Conservation (phyloP, 2,329 filamentous ascomycete genomes). For the Talaromyces sp. region DNA sequence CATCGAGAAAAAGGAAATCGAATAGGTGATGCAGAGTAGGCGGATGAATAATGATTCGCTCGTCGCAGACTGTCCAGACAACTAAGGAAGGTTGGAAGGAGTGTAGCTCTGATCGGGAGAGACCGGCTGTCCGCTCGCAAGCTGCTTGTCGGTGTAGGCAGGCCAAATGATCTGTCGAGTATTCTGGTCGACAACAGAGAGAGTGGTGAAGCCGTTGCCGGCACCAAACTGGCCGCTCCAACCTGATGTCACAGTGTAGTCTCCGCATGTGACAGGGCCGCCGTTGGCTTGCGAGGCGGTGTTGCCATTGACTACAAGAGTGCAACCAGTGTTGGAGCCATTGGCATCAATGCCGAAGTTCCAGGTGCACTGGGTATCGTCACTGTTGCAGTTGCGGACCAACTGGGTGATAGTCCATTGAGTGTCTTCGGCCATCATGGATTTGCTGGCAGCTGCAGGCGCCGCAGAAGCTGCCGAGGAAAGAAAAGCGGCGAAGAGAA, state of each 20-base stretch:
- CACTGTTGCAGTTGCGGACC: slow-evolving; percentile 40
- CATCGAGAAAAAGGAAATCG: no score
- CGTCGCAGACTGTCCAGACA: background rate
- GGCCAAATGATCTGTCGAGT: slow-evolving; percentile 49
- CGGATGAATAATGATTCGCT: no score
- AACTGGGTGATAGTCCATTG: slow-evolving; percentile 45
- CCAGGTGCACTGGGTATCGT: slow-evolving; percentile 44
- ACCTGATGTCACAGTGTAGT: slow-evolving; percentile 52
- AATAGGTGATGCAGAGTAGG: no score
- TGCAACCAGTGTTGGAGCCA: slow-evolving; percentile 33
- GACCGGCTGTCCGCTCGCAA: slow-evolving; percentile 45
- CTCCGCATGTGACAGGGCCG: slow-evolving; percentile 46
- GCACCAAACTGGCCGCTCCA: slow-evolving; percentile 57
- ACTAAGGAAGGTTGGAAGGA: slow-evolving; percentile 28
- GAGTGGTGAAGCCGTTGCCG: slow-evolving; percentile 53
- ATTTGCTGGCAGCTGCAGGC: slow-evolving; percentile 28
- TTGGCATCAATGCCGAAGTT: slow-evolving; percentile 41
- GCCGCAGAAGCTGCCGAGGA: slow-evolving; percentile 36
- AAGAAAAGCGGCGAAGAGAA: slow-evolving; percentile 37
- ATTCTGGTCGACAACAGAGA: slow-evolving; percentile 48
- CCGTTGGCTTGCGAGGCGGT: slow-evolving; percentile 39
- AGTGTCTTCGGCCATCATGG: slow-evolving; percentile 41
- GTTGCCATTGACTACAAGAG: slow-evolving; percentile 37
- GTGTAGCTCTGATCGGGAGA: slow-evolving; percentile 50
- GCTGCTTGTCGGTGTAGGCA: slow-evolving; percentile 53